These are phyloP conservation scores for Dacryopinax spathularia DNA, from an alignment of 768 basidiomycete species.

Conservation along the genomic window DNA sequence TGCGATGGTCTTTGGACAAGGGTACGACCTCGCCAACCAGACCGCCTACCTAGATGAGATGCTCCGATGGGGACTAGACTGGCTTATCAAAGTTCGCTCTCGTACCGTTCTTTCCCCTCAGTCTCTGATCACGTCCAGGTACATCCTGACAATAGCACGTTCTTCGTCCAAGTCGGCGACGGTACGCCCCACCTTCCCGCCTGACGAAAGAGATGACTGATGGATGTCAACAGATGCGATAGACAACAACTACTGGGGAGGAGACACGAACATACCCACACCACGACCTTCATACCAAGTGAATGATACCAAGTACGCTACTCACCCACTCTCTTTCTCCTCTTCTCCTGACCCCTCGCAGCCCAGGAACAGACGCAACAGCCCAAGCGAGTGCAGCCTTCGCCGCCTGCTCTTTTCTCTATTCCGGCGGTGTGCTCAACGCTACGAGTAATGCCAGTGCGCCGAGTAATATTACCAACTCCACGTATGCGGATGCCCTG, in stretches of 20 bases:
- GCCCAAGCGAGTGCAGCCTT: constrained; percentile 27
- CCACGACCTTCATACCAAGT: constrained; percentile 67
- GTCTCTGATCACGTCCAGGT: constrained; percentile 36
- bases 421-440: constrained; percentile 43
- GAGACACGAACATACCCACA: constrained; percentile 59
- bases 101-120: not conserved
- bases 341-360: not conserved
- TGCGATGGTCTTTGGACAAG: constrained; percentile 68
- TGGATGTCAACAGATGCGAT: constrained; percentile 31
- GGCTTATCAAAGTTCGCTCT: constrained; percentile 67
- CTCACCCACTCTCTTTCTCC: not conserved
- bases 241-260: constrained; percentile 81
- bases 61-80: constrained; percentile 81
- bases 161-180: constrained; percentile 65
- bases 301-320: constrained; percentile 42
- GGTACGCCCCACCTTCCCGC: constrained; percentile 26
- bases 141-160: constrained; percentile 54
- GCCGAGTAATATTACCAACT: constrained; percentile 45
- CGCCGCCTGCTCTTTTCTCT: constrained; percentile 71
- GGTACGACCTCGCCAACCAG: constrained; percentile 74
- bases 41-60: constrained; percentile 84
- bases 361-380: not conserved
- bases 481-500: constrained; percentile 55
- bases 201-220: constrained; percentile 5
- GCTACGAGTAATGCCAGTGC: constrained; percentile 34